phyloP scores from a whole-genome alignment of 2,329 filamentous ascomycete species.

The Botrytis pseudocinerea region DNA sequence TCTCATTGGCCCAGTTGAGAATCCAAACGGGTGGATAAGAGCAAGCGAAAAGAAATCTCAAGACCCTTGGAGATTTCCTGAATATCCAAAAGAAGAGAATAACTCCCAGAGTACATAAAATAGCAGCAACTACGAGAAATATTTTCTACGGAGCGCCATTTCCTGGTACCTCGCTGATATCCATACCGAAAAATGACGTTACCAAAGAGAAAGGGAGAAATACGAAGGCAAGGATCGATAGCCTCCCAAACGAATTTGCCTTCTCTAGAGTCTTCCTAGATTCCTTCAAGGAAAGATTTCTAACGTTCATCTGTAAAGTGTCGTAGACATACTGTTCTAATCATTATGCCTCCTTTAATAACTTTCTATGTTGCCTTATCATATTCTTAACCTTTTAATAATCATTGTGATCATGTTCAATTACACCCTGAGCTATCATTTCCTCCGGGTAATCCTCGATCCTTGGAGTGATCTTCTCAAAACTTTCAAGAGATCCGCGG shows the following conservation, averaged over 20 bases:
- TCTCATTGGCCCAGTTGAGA: background rate
- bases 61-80: background rate
- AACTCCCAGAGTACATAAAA: background rate
- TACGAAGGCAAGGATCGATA: background rate
- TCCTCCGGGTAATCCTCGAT: slow-evolving; percentile 28
- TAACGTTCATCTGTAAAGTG: background rate
- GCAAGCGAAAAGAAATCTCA: background rate
- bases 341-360: too few species aligned
- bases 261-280: background rate
- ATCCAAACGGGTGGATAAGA: background rate
- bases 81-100: background rate
- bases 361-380: background rate
- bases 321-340: background rate
- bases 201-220: background rate
- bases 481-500: background rate
- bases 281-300: background rate
- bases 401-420: background rate
- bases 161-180: slow-evolving; percentile 2
- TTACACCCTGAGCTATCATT: slow-evolving; percentile 26
- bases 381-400: background rate
- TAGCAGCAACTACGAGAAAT: background rate
- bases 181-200: slow-evolving; percentile 7
- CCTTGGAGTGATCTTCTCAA: slow-evolving; percentile 11
- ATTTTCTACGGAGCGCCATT: background rate
- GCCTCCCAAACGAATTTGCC: background rate